Base-by-base conservation (phyloP, 768 basidiomycete species). In the Kwoniella pini region DNA sequence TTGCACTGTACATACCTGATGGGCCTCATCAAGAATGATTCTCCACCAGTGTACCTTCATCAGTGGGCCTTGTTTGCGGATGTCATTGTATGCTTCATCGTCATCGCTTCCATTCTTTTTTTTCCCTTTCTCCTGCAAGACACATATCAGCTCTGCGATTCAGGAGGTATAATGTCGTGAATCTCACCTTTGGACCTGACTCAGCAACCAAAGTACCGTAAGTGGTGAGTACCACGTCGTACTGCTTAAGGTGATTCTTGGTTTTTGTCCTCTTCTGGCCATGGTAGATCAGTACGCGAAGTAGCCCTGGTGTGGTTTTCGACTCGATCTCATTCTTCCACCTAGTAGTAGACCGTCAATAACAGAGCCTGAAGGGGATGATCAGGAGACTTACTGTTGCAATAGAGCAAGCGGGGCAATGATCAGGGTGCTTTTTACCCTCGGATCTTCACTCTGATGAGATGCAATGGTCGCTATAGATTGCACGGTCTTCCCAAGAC, bases 211-310 rank as follows among this genome's bases (percentile, higher is more conserved):
- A 79, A 0, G 87, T 89, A 57, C 87, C 86, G 66, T 90, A 87
- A 79, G 71, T 86, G 69, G 89, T 91, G 52, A 91, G 82, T 9
- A 89, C 83, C 3, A 88, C 80, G 65, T 89, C 86, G 69, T 84
- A 83, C 43, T 82, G 77, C 57, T 82, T 67, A 2, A 90, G 65
- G n/a, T 85, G 81, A 7, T 81, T 77, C 52, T 77, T 79, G 33
- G 71, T 81, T 65, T 79, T 83, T 17, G 81, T 80, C 62, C 83
- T 85, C 13, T 80, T 80, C 0, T 80, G 58, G 1, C 89, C 88
- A 68, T 89, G 88, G 71, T 89, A 87, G 31, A 88, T 84, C 2
- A 83, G 72, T 53, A 84, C 83, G 28, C 79, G 81, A 28, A 86
- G 68, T 7, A 76, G 75, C 13, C 81, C 83, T 0, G 48, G 36